phyloP scores from a whole-genome alignment of 257 asterid genomes.

The Lavandula angustifolia region DNA sequence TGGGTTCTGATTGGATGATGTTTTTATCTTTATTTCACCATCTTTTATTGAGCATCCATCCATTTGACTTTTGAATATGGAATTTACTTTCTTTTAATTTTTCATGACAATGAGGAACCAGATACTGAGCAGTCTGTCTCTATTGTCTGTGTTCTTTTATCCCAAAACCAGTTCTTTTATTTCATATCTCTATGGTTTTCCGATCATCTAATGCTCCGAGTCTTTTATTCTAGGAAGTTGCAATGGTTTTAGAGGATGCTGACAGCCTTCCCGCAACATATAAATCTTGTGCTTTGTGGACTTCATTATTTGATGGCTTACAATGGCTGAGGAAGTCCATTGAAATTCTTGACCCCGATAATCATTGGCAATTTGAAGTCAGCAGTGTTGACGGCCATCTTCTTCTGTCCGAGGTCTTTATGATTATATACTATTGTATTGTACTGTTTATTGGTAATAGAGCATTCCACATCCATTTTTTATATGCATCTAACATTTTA shows the following conservation, averaged over 20 bases:
- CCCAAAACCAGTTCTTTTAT: constrained; percentile 7
- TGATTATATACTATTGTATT: constrained; percentile 31
- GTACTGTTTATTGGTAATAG: constrained; percentile 23
- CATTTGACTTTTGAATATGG: constrained; percentile 17
- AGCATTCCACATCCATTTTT: constrained; percentile 4
- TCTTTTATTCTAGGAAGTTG: constrained; percentile 62
- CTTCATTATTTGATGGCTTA: constrained; percentile 54
- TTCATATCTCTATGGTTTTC: constrained; percentile 25
- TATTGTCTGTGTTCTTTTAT: not conserved
- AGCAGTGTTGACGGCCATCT: constrained; percentile 60
- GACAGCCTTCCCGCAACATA: constrained; percentile 47
- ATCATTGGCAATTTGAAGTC: constrained; percentile 43
- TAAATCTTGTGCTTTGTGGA: constrained; percentile 52
- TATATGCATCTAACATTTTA: constrained; percentile 25
- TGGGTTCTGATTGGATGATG: constrained; percentile 18
- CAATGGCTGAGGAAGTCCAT: constrained; percentile 71
- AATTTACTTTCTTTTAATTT: not conserved
- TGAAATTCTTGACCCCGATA: constrained; percentile 55
- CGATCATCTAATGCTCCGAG: constrained; percentile 27
- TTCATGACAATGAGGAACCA: constrained; percentile 16
- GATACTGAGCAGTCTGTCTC: constrained; percentile 13
- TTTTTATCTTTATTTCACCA: constrained; percentile 1
- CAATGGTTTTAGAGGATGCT: constrained; percentile 57
- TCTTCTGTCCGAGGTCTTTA: constrained; percentile 64
- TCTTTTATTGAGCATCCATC: constrained; percentile 20